Evolutionary conservation across 2,329 filamentous ascomycete species (phyloP), one percentile per base, ranked within the genome.

Genomic region (Allantophomopsis lycopodina): DNA sequence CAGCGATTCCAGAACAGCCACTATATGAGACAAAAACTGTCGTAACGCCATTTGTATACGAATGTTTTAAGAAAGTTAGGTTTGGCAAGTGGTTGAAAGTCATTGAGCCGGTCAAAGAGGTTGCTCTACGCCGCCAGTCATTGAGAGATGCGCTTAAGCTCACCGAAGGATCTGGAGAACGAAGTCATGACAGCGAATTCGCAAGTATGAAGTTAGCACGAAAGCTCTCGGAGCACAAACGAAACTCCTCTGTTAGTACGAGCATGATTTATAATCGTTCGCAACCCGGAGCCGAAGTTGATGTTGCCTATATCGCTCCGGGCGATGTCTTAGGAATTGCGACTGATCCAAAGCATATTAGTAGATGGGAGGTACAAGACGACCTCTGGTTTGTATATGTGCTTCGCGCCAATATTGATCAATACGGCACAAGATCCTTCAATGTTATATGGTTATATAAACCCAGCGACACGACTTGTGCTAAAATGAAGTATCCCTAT

Each of bases 371-470:
- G 32, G 45, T 51, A 2, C 57, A 66, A 10, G 61, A 68, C 14
- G 56, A 68, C n/a, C 60, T 71, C 1, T 88, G 83, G 80, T 79
- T 81, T 50, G 80, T 74, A 0, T 74, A 81, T 20, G 76, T 91
- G 0, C 79, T 84, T 41, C 58, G 57, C 2, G 59, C 80, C 0
- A 60, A 67, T 7, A 39, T 54, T 1, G 50, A 52, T 2, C 46
- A 53, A 4, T 48, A 53, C 10, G 63, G 65, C 0, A 46, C 44
- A 13, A 57, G 55, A 0, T 60, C 60, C 2, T 73, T 87, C 10
- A 68, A 79, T 40, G 71, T 87, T 0, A 65, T 82, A 1, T 91
- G 83, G 83, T 62, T 91, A 0, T 89, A 88, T 47, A 65, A 71
- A 2, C 71, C 83, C 0, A 62, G 65, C 0, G 79, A 91, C 40